These are phyloP conservation scores for Phaseolus lunatus DNA, from an alignment of 306 rosid species.

Conservation along the genomic window DNA sequence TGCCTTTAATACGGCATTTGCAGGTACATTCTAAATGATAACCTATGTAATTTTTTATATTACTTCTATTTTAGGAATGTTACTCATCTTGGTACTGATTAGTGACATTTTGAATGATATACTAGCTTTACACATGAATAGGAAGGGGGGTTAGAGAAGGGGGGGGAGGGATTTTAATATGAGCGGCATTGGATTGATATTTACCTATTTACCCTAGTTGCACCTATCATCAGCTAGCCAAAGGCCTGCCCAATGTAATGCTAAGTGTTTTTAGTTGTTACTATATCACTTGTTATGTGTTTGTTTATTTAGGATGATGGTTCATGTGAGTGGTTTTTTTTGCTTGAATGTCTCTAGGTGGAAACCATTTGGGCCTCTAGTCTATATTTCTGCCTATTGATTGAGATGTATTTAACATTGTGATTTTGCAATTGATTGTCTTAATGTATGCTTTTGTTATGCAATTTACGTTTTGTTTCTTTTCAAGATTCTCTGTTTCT, in stretches of 20 bases:
- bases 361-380: not conserved
- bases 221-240: not conserved
- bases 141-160: not conserved
- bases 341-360: not conserved
- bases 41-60: not conserved
- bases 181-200: not conserved
- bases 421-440: not conserved
- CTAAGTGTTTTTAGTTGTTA: slow-evolving; percentile 3
- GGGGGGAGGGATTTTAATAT: slow-evolving; percentile 12
- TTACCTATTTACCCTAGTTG: not conserved
- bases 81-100: not conserved
- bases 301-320: not conserved
- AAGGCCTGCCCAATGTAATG: not conserved
- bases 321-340: not conserved
- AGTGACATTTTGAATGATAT: not conserved
- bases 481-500: slow-evolving; percentile 1
- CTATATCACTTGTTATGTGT: not conserved
- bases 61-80: not conserved
- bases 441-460: not conserved
- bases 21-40: slow-evolving; percentile 60
- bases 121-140: not conserved
- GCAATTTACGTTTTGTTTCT: not conserved
- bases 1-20: slow-evolving; percentile 78
- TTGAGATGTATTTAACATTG: slow-evolving; percentile 1
- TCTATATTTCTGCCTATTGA: not conserved